Percentiles rank a stretch among this genome's conserved stretches.
Conservation (phyloP, 2,329 filamentous ascomycete species). For the Hyphodiscus sp. region DNA sequence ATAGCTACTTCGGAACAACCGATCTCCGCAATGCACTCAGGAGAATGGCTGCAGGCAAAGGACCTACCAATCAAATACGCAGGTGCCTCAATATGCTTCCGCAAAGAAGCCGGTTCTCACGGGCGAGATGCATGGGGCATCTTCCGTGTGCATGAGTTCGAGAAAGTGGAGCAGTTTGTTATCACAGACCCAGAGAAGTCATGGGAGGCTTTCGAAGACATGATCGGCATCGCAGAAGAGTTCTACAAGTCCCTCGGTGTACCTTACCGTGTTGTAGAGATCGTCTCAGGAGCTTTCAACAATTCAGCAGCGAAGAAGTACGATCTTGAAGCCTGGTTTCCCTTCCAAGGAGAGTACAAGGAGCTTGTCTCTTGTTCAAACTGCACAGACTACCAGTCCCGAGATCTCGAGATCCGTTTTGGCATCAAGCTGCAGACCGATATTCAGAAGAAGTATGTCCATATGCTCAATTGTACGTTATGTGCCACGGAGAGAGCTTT, state of each 20-base stretch:
- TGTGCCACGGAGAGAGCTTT: conserved; percentile 88
- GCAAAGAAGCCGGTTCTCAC: conserved; percentile 89
- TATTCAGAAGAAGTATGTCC: conserved; percentile 85
- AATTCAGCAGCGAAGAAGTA: conserved; percentile 88
- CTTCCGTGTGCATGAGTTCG: conserved; percentile 96
- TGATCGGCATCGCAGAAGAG: conserved; percentile 86
- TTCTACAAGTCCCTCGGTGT: conserved; percentile 89
- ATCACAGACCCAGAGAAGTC: conserved; percentile 81
- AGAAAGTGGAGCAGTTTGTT: conserved; percentile 82
- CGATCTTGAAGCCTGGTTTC: conserved; percentile 95
- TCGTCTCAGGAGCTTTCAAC: conserved; percentile 94
- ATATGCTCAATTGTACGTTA: conserved; percentile 84
- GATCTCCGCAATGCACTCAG: conserved; percentile 83
- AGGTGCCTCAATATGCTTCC: conserved; percentile 91
- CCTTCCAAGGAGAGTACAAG: conserved; percentile 95
- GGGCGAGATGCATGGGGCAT: conserved; percentile 95
- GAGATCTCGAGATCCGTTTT: conserved; percentile 87
- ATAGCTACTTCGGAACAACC: conserved; percentile 89
- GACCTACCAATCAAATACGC: conserved; percentile 89
- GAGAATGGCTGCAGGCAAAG: conserved; percentile 82
- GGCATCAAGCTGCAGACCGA: conserved; percentile 83
- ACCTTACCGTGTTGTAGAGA: conserved; percentile 86
- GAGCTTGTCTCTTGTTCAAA: conserved; percentile 97
- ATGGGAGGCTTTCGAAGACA: conserved; percentile 88
- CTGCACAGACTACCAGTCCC: conserved; percentile 95